A percentile compares a stretch with the other conserved stretches of the same genome.
Conservation (phyloP, 2,329 filamentous ascomycete species). For the Diaporthe humulicola region DNA sequence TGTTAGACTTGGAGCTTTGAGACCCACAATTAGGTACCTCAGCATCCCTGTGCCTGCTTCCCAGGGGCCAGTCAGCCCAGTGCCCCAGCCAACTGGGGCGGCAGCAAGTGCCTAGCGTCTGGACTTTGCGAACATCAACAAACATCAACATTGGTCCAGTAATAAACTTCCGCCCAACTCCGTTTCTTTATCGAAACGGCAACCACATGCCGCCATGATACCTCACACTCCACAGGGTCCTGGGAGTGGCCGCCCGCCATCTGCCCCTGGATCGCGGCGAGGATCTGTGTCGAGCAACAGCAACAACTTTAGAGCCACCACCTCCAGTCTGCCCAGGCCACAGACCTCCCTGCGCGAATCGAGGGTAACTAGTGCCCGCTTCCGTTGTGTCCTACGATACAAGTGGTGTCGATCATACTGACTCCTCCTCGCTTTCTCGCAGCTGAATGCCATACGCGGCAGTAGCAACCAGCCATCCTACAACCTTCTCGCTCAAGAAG, state of each 20-base stretch:
- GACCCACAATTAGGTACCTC: neutral
- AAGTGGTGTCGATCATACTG: neutral
- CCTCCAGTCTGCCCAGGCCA: constrained; percentile 45
- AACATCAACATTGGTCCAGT: constrained; percentile 25
- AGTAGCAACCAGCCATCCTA: constrained; percentile 50
- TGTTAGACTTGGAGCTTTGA: neutral
- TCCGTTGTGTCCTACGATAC: neutral
- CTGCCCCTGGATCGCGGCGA: constrained; percentile 43
- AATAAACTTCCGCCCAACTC: neutral
- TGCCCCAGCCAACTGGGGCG: constrained; percentile 20
- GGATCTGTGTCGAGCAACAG: constrained; percentile 43
- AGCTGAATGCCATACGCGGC: constrained; percentile 47
- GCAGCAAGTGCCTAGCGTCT: constrained; percentile 3
- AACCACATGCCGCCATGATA: constrained; percentile 37
- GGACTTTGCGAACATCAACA: constrained; percentile 3
- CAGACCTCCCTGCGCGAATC: constrained; percentile 46
- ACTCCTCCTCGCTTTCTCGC: neutral
- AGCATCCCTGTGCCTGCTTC: neutral
- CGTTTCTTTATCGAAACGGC: neutral
- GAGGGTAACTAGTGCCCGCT: constrained; percentile 44
- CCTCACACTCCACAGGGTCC: constrained; percentile 45
- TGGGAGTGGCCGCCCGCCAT: constrained; percentile 42
- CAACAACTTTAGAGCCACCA: constrained; percentile 45
- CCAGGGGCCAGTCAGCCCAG: neutral
- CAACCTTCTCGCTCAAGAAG: constrained; percentile 56